Base-by-base conservation (phyloP, 257 asterid species). In the Schizonepeta tenuifolia region DNA sequence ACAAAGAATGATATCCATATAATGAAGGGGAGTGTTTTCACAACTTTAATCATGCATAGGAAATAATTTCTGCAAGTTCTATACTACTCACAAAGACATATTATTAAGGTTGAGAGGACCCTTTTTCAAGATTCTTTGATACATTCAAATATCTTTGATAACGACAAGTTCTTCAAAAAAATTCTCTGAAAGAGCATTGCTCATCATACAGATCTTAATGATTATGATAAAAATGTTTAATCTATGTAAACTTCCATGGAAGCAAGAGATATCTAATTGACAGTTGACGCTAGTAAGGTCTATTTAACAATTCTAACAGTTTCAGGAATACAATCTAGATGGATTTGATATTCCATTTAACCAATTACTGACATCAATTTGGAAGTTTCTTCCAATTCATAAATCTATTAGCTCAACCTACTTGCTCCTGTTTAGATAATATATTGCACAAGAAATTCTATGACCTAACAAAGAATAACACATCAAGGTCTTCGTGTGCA, bases 271-370 rank as follows among this genome's bases (percentile, higher is more conserved):
- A 24, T 53, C 20, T 17, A 35, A 22, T 31, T 12, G 64, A 15
- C 26, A 47, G 36, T 36, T 40, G 4, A 55, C 68, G 54, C 50
- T 49, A 13, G 56, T 15, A 21, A 5, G 35, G 21, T 36, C 35
- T 59, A 10, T 0, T 38, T 35, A 35, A 73, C 49, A 41, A 53
- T 64, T 50, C 62, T 43, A 11, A 46, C 41, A 0, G 2, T n/a
- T 49, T 58, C 38, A 5, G 6, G 31, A 40, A 38, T 59, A 53
- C 7, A 55, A 46, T 58, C 43, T 35, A 28, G 31, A 43, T 40
- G 54, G 21, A 71, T 43, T 35, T 67, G 47, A 7, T 22, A 35
- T 46, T 47, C 70, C 22, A 62, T 53, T 15, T 5, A 55, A 57
- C 38, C 18, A 21, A 13, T 59, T 18, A 21, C 12, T 33, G 17